Base-by-base conservation (phyloP, 2,329 filamentous ascomycete genomes). In the Fusarium tupiense region DNA sequence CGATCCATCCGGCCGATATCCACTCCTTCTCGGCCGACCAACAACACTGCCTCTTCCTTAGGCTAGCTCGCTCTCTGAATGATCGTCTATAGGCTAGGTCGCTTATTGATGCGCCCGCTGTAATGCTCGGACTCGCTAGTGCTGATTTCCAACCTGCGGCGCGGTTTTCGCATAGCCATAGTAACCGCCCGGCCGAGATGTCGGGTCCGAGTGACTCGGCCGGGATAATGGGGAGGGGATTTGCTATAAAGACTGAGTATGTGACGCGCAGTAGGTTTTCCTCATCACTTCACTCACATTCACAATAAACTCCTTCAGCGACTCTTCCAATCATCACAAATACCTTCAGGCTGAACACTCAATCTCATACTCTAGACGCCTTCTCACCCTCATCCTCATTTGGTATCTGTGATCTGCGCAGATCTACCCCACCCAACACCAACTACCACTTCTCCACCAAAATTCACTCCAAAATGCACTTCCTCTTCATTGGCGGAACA, bases 401-500 rank as follows among this genome's bases (percentile, higher is more conserved):
- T n/a, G 10, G 6, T 22, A 47, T 49, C 29, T 37, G 12, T 11
- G n/a, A 26, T 58, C 31, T 33, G 16, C 31, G 6, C n/a, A 24
- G 26, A 43, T 38, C 26, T 38, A 22, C 29, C 13, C 37, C n/a
- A 46, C 14, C 1, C 6, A 38, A 33, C 22, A 49, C 16, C 22
- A 24, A 46, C 37, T 49, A 16, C 26, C 43, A 10, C 20, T 5
- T 19, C 41, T 38, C 26, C 38, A 59, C 9, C 14, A 24, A 11
- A 38, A 37, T 13, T 16, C 4, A 0, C 8, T 33, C 8, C 46
- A 72, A 20, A 9, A 73, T 73, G 71, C 67, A 74, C 11, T 61
- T 73, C n/a, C 47, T 73, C 17, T n/a, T 72, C 38, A 68, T 74
- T 22, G 67, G 71, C 3, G 71, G 67, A 31, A 74, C 71, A 12